Percentiles rank a stretch among this genome's conserved stretches.
Evolutionary conservation across 2,329 filamentous ascomycete genomes (phyloP).

Genomic region (Microcyclospora tardicrescens): DNA sequence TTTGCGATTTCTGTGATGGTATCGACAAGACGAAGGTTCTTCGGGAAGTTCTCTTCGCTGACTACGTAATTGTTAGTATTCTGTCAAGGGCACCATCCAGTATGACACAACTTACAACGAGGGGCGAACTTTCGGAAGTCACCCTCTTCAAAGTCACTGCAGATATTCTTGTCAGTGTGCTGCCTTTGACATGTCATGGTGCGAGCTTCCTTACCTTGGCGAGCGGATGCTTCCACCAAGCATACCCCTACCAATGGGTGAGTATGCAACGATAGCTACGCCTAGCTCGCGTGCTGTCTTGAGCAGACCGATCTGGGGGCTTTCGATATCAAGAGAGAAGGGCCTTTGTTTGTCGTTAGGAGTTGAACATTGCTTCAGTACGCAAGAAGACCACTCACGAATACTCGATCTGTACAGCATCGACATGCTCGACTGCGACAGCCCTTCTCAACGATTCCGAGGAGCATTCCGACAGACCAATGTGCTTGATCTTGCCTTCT

Average conservation of each 20-base stretch:
- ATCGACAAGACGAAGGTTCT: constrained; percentile 44
- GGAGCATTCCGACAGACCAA: constrained; percentile 43
- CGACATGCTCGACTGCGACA: constrained; percentile 36
- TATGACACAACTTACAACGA: constrained; percentile 14
- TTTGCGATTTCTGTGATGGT: constrained; percentile 37
- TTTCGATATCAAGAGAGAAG: constrained; percentile 48
- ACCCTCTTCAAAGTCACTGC: constrained; percentile 32
- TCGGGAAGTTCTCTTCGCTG: constrained; percentile 39
- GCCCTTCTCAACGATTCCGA: constrained; percentile 40
- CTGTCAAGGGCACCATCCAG: too few species aligned
- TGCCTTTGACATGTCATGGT: too few species aligned
- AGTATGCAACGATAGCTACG: constrained; percentile 44
- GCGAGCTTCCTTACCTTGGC: constrained; percentile 9
- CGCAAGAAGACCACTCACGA: constrained; percentile 5
- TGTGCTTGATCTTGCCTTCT: constrained; percentile 44
- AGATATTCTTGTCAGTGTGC: too few species aligned
- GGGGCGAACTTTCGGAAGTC: constrained; percentile 38
- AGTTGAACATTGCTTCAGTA: neutral
- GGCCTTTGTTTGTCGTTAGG: constrained; percentile 13
- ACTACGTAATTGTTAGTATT: constrained; percentile 18
- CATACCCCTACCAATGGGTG: constrained; percentile 47
- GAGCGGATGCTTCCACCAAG: constrained; percentile 39
- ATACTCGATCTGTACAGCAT: constrained; percentile 41
- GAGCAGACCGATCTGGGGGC: constrained; percentile 35
- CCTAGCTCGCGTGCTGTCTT: constrained; percentile 46